Conservation (phyloP, 192 early-diverging fungal genomes). For the Gonapodya prolifera region DNA sequence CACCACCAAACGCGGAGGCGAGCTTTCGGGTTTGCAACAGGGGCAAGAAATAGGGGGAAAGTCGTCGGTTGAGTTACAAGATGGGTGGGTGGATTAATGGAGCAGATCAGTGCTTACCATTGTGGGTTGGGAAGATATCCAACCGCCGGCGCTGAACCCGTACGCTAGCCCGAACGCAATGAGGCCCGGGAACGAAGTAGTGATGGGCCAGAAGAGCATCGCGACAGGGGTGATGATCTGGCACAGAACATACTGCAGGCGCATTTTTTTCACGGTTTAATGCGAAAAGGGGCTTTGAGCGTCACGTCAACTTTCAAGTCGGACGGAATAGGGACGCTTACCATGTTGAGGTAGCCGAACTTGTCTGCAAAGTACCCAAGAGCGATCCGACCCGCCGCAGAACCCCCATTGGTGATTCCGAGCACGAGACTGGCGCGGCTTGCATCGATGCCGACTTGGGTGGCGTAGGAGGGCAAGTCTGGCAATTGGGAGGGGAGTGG, state of each 20-base stretch:
- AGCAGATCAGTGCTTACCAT: neutral
- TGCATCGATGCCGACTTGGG: neutral
- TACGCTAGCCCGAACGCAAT: constrained; percentile 24
- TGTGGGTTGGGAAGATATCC: constrained; percentile 15
- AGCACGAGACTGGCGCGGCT: neutral
- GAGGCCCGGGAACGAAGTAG: constrained; percentile 15
- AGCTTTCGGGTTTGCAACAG: neutral
- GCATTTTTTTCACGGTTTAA: too few species aligned
- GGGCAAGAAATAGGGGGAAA: neutral
- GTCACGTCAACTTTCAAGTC: neutral
- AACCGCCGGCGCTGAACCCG: constrained; percentile 26
- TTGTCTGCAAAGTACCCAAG: neutral
- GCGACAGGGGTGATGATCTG: constrained; percentile 2
- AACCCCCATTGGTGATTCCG: neutral
- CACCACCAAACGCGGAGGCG: constrained; percentile 1
- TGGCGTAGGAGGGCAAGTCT: neutral
- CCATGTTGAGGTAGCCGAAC: neutral
- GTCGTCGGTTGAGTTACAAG: neutral
- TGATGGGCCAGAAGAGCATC: constrained; percentile 34
- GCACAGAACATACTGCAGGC: neutral
- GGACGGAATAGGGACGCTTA: neutral
- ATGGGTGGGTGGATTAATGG: neutral
- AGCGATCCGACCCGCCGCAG: neutral
- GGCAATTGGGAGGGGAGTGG: neutral
- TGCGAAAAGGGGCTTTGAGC: neutral